Percentiles rank a stretch among this genome's conserved stretches.
Evolutionary conservation across 1,284 basidiomycete species (phyloP).

Genomic region (Cutaneotrichosporon sp.): DNA sequence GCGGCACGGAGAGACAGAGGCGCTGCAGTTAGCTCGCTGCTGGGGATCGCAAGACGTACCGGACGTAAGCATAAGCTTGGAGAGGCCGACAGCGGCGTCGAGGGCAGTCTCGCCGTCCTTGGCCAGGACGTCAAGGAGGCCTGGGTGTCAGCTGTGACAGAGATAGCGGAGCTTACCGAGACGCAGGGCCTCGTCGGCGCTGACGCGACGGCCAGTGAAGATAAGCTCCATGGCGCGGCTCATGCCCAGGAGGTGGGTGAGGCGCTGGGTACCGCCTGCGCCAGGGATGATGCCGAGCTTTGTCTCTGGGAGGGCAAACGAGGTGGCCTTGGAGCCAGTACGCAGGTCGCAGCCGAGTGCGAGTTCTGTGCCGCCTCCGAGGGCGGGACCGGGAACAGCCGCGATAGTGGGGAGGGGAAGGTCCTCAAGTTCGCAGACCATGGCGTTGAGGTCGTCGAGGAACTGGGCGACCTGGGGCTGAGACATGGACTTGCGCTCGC

Average conservation of each 20-base stretch:
- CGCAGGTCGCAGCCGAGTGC: constrained; percentile 81
- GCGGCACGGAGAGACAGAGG: constrained; percentile 83
- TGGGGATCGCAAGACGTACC: constrained; percentile 10
- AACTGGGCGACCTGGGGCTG: constrained; percentile 69
- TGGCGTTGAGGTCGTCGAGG: constrained; percentile 66
- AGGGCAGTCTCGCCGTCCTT: constrained; percentile 34
- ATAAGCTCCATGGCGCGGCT: constrained; percentile 83
- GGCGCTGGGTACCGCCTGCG: constrained; percentile 86
- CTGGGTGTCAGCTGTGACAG: constrained; percentile 42
- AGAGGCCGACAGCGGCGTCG: constrained; percentile 28
- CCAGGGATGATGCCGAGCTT: constrained; percentile 89
- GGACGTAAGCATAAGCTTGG: constrained; percentile 36
- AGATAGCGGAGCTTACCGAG: constrained; percentile 56
- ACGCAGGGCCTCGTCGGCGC: constrained; percentile 63
- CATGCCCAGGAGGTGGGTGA: constrained; percentile 72
- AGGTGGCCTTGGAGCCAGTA: constrained; percentile 65
- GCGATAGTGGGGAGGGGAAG: constrained; percentile 84
- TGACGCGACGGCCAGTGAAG: constrained; percentile 66
- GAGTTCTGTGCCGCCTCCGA: constrained; percentile 86
- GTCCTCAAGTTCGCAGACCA: constrained; percentile 68
- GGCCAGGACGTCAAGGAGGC: constrained; percentile 55
- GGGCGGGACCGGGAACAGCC: constrained; percentile 85
- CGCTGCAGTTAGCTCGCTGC: constrained; percentile 51
- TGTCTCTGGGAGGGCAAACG: constrained; percentile 71
- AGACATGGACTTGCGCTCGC: constrained; percentile 76